Evolutionary conservation across 257 asterid genomes (phyloP).

Genomic region (Voacanga thouarsii): DNA sequence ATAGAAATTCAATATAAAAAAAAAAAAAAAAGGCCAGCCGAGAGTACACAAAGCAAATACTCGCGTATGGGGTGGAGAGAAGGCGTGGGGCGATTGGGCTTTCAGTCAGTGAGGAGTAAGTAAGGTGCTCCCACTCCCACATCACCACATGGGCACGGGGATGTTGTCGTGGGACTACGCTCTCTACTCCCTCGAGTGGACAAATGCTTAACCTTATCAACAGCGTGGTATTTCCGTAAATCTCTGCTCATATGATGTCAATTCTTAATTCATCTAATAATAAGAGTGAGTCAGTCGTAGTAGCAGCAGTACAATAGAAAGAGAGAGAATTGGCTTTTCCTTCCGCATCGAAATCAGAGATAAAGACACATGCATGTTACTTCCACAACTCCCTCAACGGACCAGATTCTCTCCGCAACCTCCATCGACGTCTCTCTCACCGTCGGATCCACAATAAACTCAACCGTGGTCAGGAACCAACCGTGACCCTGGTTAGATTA

Average conservation of each 20-base stretch:
- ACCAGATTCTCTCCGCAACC: slow-evolving; percentile 18
- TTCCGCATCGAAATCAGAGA: slow-evolving; percentile 22
- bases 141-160: too few species aligned
- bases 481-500: background rate
- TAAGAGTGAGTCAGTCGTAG: too few species aligned
- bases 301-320: background rate
- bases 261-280: background rate
- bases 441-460: slow-evolving; percentile 11
- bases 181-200: background rate
- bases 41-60: background rate
- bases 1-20: too few species aligned
- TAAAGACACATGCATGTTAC: slow-evolving; percentile 36
- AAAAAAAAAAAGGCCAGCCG: too few species aligned
- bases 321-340: background rate
- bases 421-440: slow-evolving; percentile 6
- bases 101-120: too few species aligned
- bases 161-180: background rate
- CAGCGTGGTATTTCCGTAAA: slow-evolving; percentile 8
- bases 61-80: background rate
- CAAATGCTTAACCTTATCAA: background rate
- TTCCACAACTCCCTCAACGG: slow-evolving; percentile 26
- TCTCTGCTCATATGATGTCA: background rate
- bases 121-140: background rate
- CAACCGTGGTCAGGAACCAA: background rate
- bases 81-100: too few species aligned